These are phyloP conservation scores for Suillus subluteus DNA, from an alignment of 768 basidiomycete species.

Conservation along the genomic window DNA sequence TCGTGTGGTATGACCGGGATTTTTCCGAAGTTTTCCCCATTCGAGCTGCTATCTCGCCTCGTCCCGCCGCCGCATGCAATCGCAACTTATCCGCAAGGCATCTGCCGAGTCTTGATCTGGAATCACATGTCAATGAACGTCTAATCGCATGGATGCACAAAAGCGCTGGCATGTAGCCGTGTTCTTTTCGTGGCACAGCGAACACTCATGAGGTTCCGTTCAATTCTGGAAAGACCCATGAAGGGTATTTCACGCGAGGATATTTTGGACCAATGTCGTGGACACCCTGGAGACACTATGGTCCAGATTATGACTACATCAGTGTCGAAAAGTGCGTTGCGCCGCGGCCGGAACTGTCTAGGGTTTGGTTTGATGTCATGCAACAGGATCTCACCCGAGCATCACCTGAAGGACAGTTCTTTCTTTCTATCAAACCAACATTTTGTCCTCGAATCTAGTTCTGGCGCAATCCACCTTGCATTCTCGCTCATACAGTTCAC, in stretches of 20 bases:
- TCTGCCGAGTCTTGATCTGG: not conserved
- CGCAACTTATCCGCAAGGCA: not conserved
- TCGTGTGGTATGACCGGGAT: not conserved
- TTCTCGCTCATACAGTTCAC: not conserved
- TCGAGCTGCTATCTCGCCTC: not conserved
- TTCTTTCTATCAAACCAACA: not conserved
- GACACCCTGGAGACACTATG: not conserved
- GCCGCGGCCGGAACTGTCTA: not conserved
- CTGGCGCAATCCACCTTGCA: not conserved
- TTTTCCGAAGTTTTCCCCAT: not conserved
- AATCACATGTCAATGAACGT: not conserved
- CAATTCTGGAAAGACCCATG: slow-evolving; percentile 24
- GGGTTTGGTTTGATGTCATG: not conserved
- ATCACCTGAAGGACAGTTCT: not conserved
- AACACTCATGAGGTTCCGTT: slow-evolving; percentile 24
- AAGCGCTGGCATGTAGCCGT: slow-evolving; percentile 26
- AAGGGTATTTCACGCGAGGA: slow-evolving; percentile 26
- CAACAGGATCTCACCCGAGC: not conserved
- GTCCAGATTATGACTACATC: not conserved
- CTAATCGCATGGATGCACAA: too few species aligned
- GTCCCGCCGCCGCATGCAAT: not conserved
- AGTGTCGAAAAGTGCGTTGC: not conserved
- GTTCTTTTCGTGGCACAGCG: slow-evolving; percentile 23
- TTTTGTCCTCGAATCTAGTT: not conserved
- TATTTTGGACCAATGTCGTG: not conserved